Conservation (phyloP, 768 basidiomycete genomes). For the Lactarius pseudohatsudake region DNA sequence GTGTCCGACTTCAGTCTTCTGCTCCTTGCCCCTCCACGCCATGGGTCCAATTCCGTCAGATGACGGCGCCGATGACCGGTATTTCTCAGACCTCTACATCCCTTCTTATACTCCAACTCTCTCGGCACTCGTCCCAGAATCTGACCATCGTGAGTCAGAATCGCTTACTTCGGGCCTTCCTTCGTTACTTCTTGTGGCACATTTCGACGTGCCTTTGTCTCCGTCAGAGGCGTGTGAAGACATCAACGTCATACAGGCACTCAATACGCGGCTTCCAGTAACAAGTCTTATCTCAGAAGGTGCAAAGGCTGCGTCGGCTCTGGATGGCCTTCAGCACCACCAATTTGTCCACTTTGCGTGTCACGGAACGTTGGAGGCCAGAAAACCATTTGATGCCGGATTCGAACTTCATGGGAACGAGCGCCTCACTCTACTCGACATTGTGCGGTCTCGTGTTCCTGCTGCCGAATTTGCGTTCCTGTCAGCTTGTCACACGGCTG, state of each 20-base stretch:
- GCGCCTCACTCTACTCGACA: background rate
- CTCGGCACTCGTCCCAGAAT: background rate
- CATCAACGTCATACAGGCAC: background rate
- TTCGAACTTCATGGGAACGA: background rate
- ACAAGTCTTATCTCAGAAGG: background rate
- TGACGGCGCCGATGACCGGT: background rate
- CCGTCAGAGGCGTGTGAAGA: background rate
- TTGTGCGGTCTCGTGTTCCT: background rate
- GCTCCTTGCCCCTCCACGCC: background rate
- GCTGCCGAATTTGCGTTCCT: background rate
- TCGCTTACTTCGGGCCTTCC: background rate
- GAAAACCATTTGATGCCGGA: background rate
- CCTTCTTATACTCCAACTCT: background rate
- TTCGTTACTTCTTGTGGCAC: background rate
- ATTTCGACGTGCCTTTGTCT: background rate
- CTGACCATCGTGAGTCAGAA: background rate
- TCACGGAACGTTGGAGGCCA: background rate
- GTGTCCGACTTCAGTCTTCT: background rate
- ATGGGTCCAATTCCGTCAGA: background rate
- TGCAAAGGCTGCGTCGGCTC: background rate
- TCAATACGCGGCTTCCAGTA: background rate
- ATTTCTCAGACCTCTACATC: background rate
- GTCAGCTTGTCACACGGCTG: background rate
- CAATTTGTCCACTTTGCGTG: background rate
- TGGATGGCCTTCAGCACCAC: background rate